A percentile compares a stretch with the other conserved stretches of the same genome.
Conservation (phyloP, 345 rosid species). For the Euclidium syriacum region DNA sequence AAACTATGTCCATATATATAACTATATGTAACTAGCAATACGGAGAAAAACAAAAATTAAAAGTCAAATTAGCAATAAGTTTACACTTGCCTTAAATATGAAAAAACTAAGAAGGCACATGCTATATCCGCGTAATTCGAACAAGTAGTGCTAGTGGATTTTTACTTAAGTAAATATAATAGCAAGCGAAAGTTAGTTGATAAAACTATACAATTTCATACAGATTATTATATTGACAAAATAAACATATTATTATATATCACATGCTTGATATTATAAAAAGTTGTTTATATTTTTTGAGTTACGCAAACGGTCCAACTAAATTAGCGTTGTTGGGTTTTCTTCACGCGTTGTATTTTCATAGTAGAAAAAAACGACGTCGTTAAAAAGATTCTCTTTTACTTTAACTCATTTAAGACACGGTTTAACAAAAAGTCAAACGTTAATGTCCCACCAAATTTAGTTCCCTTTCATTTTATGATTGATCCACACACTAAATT, state of each 20-base stretch:
- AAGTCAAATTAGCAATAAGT: constrained; percentile 4
- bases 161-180: neutral
- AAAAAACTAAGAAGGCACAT: constrained; percentile 13
- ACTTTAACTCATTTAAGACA: neutral
- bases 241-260: no score
- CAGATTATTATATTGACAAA: no score
- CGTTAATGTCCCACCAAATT: neutral
- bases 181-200: neutral
- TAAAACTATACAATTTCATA: neutral
- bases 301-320: constrained; percentile 23
- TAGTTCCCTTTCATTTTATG: no score
- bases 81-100: constrained; percentile 9
- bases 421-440: constrained; percentile 10
- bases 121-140: constrained; percentile 21
- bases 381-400: neutral
- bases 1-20: no score
- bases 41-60: neutral
- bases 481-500: no score
- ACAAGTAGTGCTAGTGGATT: constrained; percentile 25
- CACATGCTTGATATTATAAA: neutral
- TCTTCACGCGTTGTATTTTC: constrained; percentile 26
- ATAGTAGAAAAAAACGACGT: neutral
- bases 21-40: no score
- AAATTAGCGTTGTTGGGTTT: constrained; percentile 4
- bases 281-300: constrained; percentile 1